These are phyloP conservation scores for Russula ochroleuca DNA, from an alignment of 768 basidiomycete species.

Conservation along the genomic window DNA sequence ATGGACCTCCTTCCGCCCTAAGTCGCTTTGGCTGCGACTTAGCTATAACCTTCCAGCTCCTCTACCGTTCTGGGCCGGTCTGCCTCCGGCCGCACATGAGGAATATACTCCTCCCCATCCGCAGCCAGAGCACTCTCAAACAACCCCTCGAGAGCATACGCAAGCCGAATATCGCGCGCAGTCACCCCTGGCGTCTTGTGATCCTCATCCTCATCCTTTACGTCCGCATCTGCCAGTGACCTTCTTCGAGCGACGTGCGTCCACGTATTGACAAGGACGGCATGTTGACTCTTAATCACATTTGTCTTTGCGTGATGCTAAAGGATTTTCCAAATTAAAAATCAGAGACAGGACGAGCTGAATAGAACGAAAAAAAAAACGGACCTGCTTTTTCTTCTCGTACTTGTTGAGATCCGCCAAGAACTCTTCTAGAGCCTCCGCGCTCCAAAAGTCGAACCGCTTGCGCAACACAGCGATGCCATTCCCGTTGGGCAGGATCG, in stretches of 20 bases:
- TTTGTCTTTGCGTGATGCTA: constrained; percentile 20
- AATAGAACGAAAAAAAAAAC: neutral
- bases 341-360: too few species aligned
- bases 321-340: too few species aligned
- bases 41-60: constrained; percentile 9
- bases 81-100: constrained; percentile 8
- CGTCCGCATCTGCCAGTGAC: neutral
- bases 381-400: constrained; percentile 10
- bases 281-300: constrained; percentile 1
- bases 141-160: constrained; percentile 18
- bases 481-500: constrained; percentile 16
- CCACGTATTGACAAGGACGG: constrained; percentile 21
- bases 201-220: too few species aligned
- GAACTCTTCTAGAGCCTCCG: constrained; percentile 2
- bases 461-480: constrained; percentile 22
- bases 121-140: constrained; percentile 14
- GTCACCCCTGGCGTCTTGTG: constrained; percentile 18
- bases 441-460: constrained; percentile 13
- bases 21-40: neutral
- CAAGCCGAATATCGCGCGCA: constrained; percentile 19
- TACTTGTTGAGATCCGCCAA: constrained; percentile 13
- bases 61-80: constrained; percentile 18
- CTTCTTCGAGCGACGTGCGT: constrained; percentile 17
- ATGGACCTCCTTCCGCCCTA: neutral
- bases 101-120: constrained; percentile 7